Evolutionary conservation across 1,284 basidiomycete genomes (phyloP).

Genomic region (Malassezia nana): DNA sequence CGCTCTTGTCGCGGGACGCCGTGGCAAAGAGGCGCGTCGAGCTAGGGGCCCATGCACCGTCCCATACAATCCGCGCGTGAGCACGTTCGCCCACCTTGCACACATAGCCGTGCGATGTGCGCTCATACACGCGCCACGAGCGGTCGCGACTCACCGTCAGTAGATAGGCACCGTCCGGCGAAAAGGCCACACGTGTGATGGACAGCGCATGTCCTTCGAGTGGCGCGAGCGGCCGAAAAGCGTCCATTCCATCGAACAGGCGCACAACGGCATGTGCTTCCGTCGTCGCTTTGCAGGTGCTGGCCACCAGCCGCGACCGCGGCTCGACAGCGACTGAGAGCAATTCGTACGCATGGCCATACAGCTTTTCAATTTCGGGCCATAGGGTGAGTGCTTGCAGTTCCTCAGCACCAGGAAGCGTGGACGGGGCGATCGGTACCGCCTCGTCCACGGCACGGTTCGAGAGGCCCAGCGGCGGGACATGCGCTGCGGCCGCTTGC

Average conservation of each 20-base stretch:
- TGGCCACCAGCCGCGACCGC: slow-evolving; percentile 61
- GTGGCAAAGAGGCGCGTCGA: slow-evolving; percentile 64
- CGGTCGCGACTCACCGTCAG: slow-evolving; percentile 82
- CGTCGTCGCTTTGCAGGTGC: slow-evolving; percentile 77
- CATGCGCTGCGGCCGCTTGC: slow-evolving; percentile 29
- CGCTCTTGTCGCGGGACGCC: slow-evolving; percentile 90
- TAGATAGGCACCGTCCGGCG: slow-evolving; percentile 66
- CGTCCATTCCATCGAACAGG: slow-evolving; percentile 64
- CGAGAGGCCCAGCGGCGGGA: slow-evolving; percentile 42
- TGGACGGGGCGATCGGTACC: background rate
- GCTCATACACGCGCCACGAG: slow-evolving; percentile 74
- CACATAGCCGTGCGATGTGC: slow-evolving; percentile 19
- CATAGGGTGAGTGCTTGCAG: slow-evolving; percentile 77
- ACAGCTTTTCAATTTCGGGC: slow-evolving; percentile 93
- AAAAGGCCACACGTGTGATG: slow-evolving; percentile 80
- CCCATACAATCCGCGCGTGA: slow-evolving; percentile 89
- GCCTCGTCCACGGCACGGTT: slow-evolving; percentile 34
- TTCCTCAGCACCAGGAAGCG: slow-evolving; percentile 55
- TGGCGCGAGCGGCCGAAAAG: slow-evolving; percentile 53
- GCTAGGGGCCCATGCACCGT: slow-evolving; percentile 70
- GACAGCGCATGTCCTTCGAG: slow-evolving; percentile 77
- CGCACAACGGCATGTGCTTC: slow-evolving; percentile 81
- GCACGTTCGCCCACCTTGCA: slow-evolving; percentile 56
- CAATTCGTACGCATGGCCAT: slow-evolving; percentile 95
- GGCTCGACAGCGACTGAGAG: slow-evolving; percentile 23